Percentiles rank a stretch among this genome's conserved stretches.
These are phyloP conservation scores for Melastoma candidum DNA, from an alignment of 441 rosid species.

Conservation along the genomic window DNA sequence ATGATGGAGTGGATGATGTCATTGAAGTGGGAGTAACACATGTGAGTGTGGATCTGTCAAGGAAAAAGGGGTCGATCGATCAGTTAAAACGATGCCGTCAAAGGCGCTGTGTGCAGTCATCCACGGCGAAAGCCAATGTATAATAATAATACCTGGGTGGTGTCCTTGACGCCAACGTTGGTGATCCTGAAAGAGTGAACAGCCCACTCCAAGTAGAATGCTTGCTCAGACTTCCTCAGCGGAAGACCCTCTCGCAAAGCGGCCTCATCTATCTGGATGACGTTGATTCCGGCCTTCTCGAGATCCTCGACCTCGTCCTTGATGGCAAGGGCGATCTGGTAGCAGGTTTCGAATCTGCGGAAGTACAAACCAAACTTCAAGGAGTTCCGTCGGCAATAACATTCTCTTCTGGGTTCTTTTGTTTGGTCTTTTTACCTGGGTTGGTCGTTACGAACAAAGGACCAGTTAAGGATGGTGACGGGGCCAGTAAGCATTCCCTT, in stretches of 20 bases:
- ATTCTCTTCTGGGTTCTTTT: background rate
- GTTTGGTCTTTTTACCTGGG: conserved; percentile 6
- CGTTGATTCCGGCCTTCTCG: conserved; percentile 16
- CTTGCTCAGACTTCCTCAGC: conserved; percentile 10
- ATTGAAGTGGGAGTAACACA: background rate
- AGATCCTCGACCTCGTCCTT: conserved; percentile 19
- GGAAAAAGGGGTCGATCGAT: background rate
- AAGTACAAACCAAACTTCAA: too few species aligned
- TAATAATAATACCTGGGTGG: conserved; percentile 2
- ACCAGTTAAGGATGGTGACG: conserved; percentile 19
- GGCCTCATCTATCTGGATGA: conserved; percentile 18
- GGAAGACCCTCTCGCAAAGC: conserved; percentile 18
- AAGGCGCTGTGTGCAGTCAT: background rate
- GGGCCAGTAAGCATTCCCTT: conserved; percentile 20
- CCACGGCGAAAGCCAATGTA: background rate
- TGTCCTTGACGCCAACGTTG: background rate
- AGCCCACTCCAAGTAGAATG: background rate
- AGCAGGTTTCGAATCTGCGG: conserved; percentile 11
- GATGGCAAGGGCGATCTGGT: conserved; percentile 10
- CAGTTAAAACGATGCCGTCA: background rate
- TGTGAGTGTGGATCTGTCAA: conserved; percentile 6
- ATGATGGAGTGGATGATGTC: conserved; percentile 1
- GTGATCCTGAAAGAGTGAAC: conserved; percentile 1
- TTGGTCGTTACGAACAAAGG: conserved; percentile 17
- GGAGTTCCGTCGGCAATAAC: too few species aligned